Evolutionary conservation across 2,329 filamentous ascomycete species (phyloP).

Genomic region (Colletotrichum kahawae): DNA sequence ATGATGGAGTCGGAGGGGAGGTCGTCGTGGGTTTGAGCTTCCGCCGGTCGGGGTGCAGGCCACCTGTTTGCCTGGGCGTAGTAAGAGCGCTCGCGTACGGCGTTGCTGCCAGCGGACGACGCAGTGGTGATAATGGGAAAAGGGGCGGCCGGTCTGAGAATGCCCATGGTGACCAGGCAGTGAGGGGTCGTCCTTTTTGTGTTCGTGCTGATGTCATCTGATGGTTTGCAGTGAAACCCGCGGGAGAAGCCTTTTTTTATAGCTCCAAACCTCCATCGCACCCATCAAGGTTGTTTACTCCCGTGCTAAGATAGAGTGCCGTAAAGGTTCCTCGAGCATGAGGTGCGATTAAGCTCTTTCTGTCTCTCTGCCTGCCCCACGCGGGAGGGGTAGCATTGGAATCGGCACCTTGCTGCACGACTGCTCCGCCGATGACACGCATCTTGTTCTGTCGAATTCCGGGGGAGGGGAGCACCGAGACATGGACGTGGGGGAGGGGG

Average conservation of each 20-base stretch:
- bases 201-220: background rate
- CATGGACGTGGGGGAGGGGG: background rate
- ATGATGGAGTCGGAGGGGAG: background rate
- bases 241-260: background rate
- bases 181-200: background rate
- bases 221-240: background rate
- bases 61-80: background rate
- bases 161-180: no score
- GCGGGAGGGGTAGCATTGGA: background rate
- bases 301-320: no score
- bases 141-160: no score
- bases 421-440: background rate
- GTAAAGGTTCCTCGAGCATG: background rate
- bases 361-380: background rate
- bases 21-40: fast-evolving
- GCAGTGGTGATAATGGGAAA: fast-evolving
- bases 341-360: background rate
- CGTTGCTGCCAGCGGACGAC: fast-evolving
- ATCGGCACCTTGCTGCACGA: background rate
- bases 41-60: fast-evolving
- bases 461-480: background rate
- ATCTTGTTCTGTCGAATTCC: background rate
- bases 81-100: fast-evolving
- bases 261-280: background rate
- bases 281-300: background rate